Evolutionary conservation across 192 early-diverging fungal species (phyloP).

Genomic region (Chytriomyces confervae): DNA sequence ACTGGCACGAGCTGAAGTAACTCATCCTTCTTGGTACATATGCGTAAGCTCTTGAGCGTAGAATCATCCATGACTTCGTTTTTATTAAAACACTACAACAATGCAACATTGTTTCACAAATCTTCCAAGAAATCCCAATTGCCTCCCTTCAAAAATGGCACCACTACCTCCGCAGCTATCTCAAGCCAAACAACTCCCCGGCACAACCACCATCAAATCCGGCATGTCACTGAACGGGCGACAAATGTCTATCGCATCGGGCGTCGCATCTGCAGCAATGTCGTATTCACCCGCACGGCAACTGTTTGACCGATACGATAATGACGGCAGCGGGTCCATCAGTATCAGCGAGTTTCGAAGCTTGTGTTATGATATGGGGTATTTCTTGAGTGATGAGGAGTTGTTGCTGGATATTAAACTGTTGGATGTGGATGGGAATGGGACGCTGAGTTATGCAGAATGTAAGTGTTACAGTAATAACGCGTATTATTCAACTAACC

Average conservation of each 20-base stretch:
- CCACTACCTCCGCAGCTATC: slow-evolving; percentile 17
- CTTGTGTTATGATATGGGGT: slow-evolving; percentile 50
- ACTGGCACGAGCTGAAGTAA: slow-evolving; percentile 32
- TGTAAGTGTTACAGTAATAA: slow-evolving; percentile 26
- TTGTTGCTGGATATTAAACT: slow-evolving; percentile 36
- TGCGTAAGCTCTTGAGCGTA: slow-evolving; percentile 43
- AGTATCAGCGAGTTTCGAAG: slow-evolving; percentile 42
- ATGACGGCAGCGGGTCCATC: slow-evolving; percentile 41
- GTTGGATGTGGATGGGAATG: slow-evolving; percentile 47
- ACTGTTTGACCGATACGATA: slow-evolving; percentile 44
- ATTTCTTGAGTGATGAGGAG: slow-evolving; percentile 47
- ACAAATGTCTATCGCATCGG: not conserved
- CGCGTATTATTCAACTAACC: not conserved
- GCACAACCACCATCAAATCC: slow-evolving; percentile 2
- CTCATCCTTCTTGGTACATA: slow-evolving; percentile 28
- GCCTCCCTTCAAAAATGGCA: slow-evolving; percentile 12
- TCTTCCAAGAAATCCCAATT: too few species aligned
- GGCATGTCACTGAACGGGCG: not conserved
- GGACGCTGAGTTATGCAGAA: slow-evolving; percentile 41
- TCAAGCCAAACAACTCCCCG: slow-evolving; percentile 4
- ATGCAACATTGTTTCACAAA: too few species aligned
- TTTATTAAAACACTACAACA: too few species aligned
- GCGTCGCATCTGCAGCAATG: not conserved
- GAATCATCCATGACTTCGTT: slow-evolving; percentile 55
- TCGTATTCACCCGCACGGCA: not conserved